Percentiles rank a stretch among this genome's conserved stretches.
These are phyloP conservation scores for Pseudopyrenochaeta lycopersici DNA, from an alignment of 2,329 filamentous ascomycete genomes.

Conservation along the genomic window DNA sequence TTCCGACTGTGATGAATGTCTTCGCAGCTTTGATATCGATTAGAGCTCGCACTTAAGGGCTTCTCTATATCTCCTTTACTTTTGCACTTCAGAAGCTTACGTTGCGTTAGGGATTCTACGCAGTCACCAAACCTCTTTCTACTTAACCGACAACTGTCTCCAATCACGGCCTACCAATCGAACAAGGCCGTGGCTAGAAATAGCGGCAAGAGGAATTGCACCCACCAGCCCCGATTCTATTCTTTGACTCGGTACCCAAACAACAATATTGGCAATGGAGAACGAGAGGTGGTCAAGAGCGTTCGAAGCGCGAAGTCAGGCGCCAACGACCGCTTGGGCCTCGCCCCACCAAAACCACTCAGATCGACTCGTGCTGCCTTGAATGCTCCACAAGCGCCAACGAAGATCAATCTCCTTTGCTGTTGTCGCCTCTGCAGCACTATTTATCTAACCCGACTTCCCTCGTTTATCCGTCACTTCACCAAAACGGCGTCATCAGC, in stretches of 20 bases:
- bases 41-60: too few relatives aligned
- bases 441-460: slow-evolving; percentile 6
- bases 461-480: neutral
- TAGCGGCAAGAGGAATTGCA: too few relatives aligned
- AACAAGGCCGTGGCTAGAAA: too few relatives aligned
- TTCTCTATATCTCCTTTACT: too few relatives aligned
- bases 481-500: slow-evolving; percentile 23
- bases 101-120: too few relatives aligned
- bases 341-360: slow-evolving; percentile 19
- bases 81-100: too few relatives aligned
- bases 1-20: too few relatives aligned
- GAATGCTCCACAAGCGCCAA: slow-evolving; percentile 16
- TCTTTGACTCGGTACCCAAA: neutral
- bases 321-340: slow-evolving; percentile 1
- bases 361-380: slow-evolving; percentile 12
- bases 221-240: too few relatives aligned
- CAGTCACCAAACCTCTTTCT: too few relatives aligned
- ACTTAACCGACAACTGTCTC: too few relatives aligned
- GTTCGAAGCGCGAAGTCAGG: slow-evolving; percentile 13
- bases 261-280: neutral
- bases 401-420: slow-evolving; percentile 8
- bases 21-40: too few relatives aligned
- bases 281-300: slow-evolving; percentile 7
- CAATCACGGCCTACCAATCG: too few relatives aligned
- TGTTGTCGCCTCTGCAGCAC: slow-evolving; percentile 12